Base-by-base conservation (phyloP, 352 stramenopile genomes). In the Pythium plurisporium region DNA sequence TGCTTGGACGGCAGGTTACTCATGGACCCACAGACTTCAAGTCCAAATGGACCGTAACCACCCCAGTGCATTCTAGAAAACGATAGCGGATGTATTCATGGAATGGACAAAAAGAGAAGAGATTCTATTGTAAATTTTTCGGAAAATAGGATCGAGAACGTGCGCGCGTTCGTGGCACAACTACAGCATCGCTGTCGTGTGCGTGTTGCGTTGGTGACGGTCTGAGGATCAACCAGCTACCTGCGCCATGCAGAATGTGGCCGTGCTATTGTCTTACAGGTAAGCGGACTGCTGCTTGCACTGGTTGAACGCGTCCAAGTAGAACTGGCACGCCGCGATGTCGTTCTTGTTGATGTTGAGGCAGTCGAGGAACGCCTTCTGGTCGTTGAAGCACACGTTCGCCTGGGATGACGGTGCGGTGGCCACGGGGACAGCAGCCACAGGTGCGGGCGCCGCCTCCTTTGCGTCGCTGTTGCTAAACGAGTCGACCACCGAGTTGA, bases 301-400 rank as follows among this genome's bases (percentile, higher is more conserved):
- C 70, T 81, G 67, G 74, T 90, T 89, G 41, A 89, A 70, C 5
- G 79, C 70, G 54, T 95, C 81, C 27, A 95, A 67, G 71, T 91
- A 93, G 62, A 89, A 93, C 58, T 95, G 83, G 64, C 85, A 95
- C 56, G 79, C 67, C 25, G 76, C 69, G 20, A 90, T 85, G 66
- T 95, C 82, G 71, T 89, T 89, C 42, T 70, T 65, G 68, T 84
- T 88, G 55, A 70, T 60, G 65, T 88, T 74, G 47, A 94, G 64
- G 67, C 84, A 94, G 59, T 91, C 74, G 45, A 86, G 72, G 70
- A 94, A 90, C 19, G 78, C 74, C 66, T 89, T 86, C 49, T 90
- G 78, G 68, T 89, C 70, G 38, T 70, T 77, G 22, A 65, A 56
- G 62, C 84, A 94, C 26, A 74, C 25, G 14, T 65, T 61, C 3